Evolutionary conservation across 2,329 filamentous ascomycete species (phyloP).

Genomic region (Metarhizium rileyi): DNA sequence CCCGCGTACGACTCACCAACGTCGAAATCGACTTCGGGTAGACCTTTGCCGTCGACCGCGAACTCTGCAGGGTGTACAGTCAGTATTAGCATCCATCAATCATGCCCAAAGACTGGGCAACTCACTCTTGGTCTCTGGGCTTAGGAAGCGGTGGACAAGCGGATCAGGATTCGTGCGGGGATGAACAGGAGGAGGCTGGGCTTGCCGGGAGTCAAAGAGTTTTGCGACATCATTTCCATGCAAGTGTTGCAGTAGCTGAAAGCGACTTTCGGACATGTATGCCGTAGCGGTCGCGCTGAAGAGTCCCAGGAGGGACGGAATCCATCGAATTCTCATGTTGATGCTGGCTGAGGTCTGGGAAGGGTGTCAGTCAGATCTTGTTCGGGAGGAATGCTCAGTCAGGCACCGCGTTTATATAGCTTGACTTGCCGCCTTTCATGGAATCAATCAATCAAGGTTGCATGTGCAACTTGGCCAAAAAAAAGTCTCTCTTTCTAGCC

Average conservation of each 20-base stretch:
- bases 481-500: neutral
- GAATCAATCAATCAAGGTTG: no score
- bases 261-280: neutral
- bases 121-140: constrained; percentile 12
- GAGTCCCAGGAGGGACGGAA: constrained; percentile 3
- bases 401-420: neutral
- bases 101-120: constrained; percentile 15
- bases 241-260: neutral
- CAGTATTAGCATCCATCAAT: neutral
- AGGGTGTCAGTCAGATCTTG: no score
- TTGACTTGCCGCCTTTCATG: no score
- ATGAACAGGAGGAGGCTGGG: neutral
- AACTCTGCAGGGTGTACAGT: constrained; percentile 39
- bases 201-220: neutral
- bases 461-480: neutral
- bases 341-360: no score
- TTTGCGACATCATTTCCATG: neutral
- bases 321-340: constrained; percentile 1
- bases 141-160: constrained; percentile 7
- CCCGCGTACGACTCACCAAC: constrained; percentile 50
- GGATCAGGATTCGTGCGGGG: neutral
- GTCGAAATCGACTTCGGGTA: constrained; percentile 58
- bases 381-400: neutral
- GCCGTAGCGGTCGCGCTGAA: neutral
- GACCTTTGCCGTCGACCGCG: constrained; percentile 47